Evolutionary conservation across 352 stramenopile species (phyloP).

Genomic region (Pythium guiyangense): DNA sequence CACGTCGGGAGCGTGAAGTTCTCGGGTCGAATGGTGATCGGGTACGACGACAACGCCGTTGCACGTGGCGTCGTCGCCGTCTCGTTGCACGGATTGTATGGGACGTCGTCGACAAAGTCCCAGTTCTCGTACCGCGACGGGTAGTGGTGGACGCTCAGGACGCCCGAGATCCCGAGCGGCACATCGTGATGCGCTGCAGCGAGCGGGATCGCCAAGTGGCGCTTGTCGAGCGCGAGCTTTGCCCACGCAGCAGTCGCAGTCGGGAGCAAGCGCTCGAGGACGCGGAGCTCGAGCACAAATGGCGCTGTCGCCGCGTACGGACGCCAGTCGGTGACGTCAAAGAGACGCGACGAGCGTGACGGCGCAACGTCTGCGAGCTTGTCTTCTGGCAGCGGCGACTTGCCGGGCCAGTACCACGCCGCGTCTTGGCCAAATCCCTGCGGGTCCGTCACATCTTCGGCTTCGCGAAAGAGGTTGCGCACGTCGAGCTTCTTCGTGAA

Average conservation of each 20-base stretch:
- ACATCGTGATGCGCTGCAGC: slow-evolving; percentile 52
- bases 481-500: slow-evolving; percentile 81
- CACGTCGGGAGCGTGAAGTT: slow-evolving; percentile 76
- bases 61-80: slow-evolving; percentile 18
- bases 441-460: slow-evolving; percentile 48
- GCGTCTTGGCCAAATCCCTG: slow-evolving; percentile 69
- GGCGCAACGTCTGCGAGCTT: slow-evolving; percentile 35
- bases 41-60: slow-evolving; percentile 62
- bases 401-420: slow-evolving; percentile 70
- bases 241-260: slow-evolving; percentile 42
- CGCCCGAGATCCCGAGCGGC: slow-evolving; percentile 57
- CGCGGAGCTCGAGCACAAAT: slow-evolving; percentile 56
- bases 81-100: slow-evolving; percentile 70
- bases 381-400: slow-evolving; percentile 31
- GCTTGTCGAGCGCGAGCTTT: slow-evolving; percentile 44
- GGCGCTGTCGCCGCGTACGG: slow-evolving; percentile 66
- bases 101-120: slow-evolving; percentile 81
- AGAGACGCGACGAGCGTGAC: slow-evolving; percentile 25
- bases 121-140: slow-evolving; percentile 84
- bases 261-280: slow-evolving; percentile 47
- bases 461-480: slow-evolving; percentile 59
- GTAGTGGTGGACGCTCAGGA: slow-evolving; percentile 76
- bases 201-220: slow-evolving; percentile 65
- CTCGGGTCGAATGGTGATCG: slow-evolving; percentile 63
- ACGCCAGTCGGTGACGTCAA: slow-evolving; percentile 60